Conservation (phyloP, 345 rosid genomes). For the Lenwebbia sp. region DNA sequence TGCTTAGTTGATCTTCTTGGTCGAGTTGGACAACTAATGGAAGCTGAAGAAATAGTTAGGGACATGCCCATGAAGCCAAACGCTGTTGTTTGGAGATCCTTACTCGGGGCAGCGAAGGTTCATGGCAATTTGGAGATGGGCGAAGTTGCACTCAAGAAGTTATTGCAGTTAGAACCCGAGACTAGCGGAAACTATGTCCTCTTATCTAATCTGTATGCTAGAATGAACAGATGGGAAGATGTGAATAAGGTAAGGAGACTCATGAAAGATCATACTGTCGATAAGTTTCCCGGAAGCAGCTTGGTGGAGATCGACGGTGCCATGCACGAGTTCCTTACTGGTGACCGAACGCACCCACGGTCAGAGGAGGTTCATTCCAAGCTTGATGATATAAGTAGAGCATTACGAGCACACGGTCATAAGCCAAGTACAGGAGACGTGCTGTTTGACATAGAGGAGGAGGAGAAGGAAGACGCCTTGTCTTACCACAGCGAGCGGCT, state of each 20-base stretch:
- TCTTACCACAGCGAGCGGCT: conserved; percentile 31
- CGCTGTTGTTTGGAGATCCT: conserved; percentile 54
- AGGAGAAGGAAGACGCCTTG: conserved; percentile 29
- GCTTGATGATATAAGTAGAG: conserved; percentile 19
- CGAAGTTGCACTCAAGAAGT: conserved; percentile 32
- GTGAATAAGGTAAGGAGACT: conserved; percentile 43
- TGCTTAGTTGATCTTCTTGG: conserved; percentile 58
- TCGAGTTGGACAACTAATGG: conserved; percentile 38
- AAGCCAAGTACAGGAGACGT: conserved; percentile 19
- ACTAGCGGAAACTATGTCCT: conserved; percentile 55
- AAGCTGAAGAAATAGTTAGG: conserved; percentile 35
- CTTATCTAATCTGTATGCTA: conserved; percentile 57
- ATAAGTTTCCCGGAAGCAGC: conserved; percentile 51
- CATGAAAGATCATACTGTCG: conserved; percentile 39
- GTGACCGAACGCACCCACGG: conserved; percentile 24
- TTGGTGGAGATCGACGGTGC: conserved; percentile 28
- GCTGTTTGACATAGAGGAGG: conserved; percentile 29
- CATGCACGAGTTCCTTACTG: conserved; percentile 28
- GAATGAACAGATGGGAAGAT: conserved; percentile 41
- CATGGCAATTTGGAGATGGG: conserved; percentile 41
- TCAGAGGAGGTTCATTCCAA: conserved; percentile 15
- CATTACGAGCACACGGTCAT: conserved; percentile 14
- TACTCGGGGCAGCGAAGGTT: conserved; percentile 50
- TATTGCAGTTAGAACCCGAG: conserved; percentile 35
- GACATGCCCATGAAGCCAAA: conserved; percentile 59